Percentiles rank a stretch among this genome's conserved stretches.
Evolutionary conservation across 2,329 filamentous ascomycete species (phyloP).

Genomic region (Coniella vitis): DNA sequence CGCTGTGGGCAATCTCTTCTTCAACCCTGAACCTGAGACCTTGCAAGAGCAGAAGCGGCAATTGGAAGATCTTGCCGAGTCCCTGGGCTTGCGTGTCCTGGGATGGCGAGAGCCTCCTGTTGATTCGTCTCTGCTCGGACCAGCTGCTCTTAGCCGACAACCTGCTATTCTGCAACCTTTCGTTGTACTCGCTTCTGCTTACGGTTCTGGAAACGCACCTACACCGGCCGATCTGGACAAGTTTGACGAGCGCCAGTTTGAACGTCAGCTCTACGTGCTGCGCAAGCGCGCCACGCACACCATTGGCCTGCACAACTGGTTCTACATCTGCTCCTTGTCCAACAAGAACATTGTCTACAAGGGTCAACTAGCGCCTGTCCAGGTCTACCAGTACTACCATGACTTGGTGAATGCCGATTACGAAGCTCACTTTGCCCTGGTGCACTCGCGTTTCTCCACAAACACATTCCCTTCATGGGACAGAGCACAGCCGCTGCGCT

Average conservation of each 20-base stretch:
- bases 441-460: slow-evolving; percentile 95
- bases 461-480: slow-evolving; percentile 99
- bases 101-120: slow-evolving; percentile 95
- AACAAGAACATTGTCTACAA: slow-evolving; percentile 99
- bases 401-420: slow-evolving; percentile 96
- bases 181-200: slow-evolving; percentile 78
- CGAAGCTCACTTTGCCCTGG: slow-evolving; percentile 92
- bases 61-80: slow-evolving; percentile 90
- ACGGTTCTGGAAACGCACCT: slow-evolving; percentile 74
- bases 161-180: slow-evolving; percentile 94
- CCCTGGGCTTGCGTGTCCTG: slow-evolving; percentile 79
- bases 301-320: slow-evolving; percentile 96
- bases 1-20: slow-evolving; percentile 95
- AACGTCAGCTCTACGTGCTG: slow-evolving; percentile 88
- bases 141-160: slow-evolving; percentile 87
- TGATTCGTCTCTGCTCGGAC: slow-evolving; percentile 87
- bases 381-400: slow-evolving; percentile 98
- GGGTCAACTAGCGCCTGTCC: slow-evolving; percentile 85
- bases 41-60: slow-evolving; percentile 84
- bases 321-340: slow-evolving; percentile 92
- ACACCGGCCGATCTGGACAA: slow-evolving; percentile 69
- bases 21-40: slow-evolving; percentile 90
- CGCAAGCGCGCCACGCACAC: slow-evolving; percentile 93
- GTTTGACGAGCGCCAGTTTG: slow-evolving; percentile 82
- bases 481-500: slow-evolving; percentile 88